phyloP scores from a whole-genome alignment of 352 stramenopile species.

The Phytophthora podocarpi region DNA sequence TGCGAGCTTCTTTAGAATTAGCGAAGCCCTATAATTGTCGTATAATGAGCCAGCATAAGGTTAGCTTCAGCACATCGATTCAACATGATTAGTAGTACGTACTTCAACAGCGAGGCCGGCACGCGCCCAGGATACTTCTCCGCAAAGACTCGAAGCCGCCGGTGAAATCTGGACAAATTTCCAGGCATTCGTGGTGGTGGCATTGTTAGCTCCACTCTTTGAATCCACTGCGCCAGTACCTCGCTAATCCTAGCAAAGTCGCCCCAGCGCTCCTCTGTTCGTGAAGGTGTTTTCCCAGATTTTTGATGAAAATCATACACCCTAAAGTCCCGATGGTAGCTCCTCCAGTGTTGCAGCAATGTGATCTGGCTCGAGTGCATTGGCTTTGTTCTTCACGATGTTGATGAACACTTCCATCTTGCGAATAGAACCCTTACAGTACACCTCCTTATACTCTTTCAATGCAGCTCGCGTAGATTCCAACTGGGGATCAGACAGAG shows the following conservation, averaged over 20 bases:
- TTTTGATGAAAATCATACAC: constrained; percentile 6
- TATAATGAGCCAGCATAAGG: no score
- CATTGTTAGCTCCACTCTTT: neutral
- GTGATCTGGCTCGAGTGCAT: neutral
- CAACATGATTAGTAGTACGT: no score
- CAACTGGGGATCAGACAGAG: constrained; percentile 6
- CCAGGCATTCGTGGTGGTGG: neutral
- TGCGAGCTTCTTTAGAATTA: no score
- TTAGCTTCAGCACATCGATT: no score
- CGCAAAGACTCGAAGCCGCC: constrained; percentile 6
- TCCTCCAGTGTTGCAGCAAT: constrained; percentile 1
- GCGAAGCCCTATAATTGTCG: no score
- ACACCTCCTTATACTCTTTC: neutral
- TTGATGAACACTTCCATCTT: constrained; percentile 5
- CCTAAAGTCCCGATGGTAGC: constrained; percentile 2
- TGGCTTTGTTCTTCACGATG: neutral
- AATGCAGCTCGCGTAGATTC: neutral
- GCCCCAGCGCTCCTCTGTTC: constrained; percentile 7
- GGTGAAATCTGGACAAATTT: neutral
- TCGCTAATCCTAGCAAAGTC: constrained; percentile 1
- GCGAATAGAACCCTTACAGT: neutral
- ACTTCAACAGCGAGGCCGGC: neutral
- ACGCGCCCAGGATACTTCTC: constrained; percentile 4
- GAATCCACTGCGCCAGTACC: constrained; percentile 4
- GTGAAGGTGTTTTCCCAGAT: neutral